phyloP scores from a whole-genome alignment of 345 rosid species.

The Rubroshorea leprosula region DNA sequence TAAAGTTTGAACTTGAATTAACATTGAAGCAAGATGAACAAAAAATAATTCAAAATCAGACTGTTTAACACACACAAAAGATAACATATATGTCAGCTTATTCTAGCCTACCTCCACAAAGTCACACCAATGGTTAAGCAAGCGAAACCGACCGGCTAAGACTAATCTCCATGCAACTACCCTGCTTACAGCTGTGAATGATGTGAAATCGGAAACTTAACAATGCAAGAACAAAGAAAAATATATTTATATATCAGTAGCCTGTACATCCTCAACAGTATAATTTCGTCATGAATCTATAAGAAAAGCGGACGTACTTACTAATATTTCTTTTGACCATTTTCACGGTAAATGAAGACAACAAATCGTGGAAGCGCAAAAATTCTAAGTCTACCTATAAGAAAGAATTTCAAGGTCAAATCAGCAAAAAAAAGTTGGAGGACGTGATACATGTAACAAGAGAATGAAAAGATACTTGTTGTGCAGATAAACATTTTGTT shows the following conservation, averaged over 20 bases:
- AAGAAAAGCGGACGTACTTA: slow-evolving; percentile 34
- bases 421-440: neutral
- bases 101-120: slow-evolving; percentile 63
- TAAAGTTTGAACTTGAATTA: neutral
- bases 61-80: too few relatives aligned
- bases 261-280: too few relatives aligned
- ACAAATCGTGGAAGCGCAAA: slow-evolving; percentile 83
- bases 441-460: neutral
- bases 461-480: neutral
- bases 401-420: slow-evolving; percentile 2
- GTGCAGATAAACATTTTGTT: too few relatives aligned
- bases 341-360: slow-evolving; percentile 87
- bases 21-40: too few relatives aligned
- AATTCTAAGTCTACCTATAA: slow-evolving; percentile 71
- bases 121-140: slow-evolving; percentile 90
- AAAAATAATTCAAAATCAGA: too few relatives aligned
- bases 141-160: slow-evolving; percentile 84
- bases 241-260: too few relatives aligned
- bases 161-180: slow-evolving; percentile 88
- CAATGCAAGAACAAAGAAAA: neutral
- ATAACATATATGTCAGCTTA: too few relatives aligned
- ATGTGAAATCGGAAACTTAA: slow-evolving; percentile 7
- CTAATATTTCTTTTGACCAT: slow-evolving; percentile 91
- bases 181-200: slow-evolving; percentile 66
- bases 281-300: neutral